phyloP scores from a whole-genome alignment of 2,329 filamentous ascomycete species.

The Ophiostoma tasmaniense region DNA sequence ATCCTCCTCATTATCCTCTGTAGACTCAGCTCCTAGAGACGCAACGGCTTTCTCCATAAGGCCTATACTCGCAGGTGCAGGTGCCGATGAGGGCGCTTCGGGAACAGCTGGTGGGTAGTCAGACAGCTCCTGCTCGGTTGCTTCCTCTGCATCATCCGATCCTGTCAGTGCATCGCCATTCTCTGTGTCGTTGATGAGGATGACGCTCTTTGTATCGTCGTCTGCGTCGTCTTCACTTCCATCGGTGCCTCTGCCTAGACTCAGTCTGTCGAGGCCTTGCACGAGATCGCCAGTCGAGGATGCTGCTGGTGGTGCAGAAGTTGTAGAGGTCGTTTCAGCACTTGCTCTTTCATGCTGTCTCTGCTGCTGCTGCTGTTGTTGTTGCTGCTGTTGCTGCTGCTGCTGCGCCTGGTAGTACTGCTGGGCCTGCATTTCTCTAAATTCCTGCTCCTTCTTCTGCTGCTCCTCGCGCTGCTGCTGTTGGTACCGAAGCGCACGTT shows the following conservation, averaged over 20 bases:
- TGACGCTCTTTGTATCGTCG: not conserved
- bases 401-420: conserved; percentile 13
- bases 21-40: not conserved
- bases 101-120: conserved; percentile 1
- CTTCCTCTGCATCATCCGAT: not conserved
- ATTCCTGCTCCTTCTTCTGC: conserved; percentile 4
- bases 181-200: not conserved
- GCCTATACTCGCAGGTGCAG: not conserved
- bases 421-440: conserved; percentile 7
- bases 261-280: not conserved
- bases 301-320: conserved; percentile 1
- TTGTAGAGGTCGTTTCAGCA: not conserved
- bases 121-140: not conserved
- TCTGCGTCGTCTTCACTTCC: not conserved
- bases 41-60: not conserved
- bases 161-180: not conserved
- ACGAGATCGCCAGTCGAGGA: not conserved
- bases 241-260: not conserved
- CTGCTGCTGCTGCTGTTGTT: conserved; percentile 1
- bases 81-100: not conserved
- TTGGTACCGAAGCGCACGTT: conserved; percentile 4
- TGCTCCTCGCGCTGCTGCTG: not conserved
- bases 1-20: not conserved
- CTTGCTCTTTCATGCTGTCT: not conserved
- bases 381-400: conserved; percentile 14